These are phyloP conservation scores for Dendrobium huoshanense DNA, from an alignment of 106 monocot species.

Conservation along the genomic window DNA sequence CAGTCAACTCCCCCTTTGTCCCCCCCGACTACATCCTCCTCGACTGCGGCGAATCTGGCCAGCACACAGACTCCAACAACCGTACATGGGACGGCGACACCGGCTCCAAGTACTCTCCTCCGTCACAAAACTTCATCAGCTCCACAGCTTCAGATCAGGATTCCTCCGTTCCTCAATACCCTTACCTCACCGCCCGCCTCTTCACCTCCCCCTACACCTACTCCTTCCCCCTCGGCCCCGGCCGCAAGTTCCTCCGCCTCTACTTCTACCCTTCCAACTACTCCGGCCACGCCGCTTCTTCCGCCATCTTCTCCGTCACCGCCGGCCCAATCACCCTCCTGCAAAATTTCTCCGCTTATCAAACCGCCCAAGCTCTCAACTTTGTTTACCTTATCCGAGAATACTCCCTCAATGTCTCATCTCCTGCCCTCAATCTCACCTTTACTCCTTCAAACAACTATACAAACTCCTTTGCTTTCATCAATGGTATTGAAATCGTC, in stretches of 20 bases:
- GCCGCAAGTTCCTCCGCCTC: constrained; percentile 56
- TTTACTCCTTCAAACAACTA: constrained; percentile 32
- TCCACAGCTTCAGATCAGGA: constrained; percentile 16
- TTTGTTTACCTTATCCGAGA: constrained; percentile 32
- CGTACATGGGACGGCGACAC: constrained; percentile 43
- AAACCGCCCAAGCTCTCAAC: constrained; percentile 49
- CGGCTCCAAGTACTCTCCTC: constrained; percentile 20
- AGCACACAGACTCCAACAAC: background rate
- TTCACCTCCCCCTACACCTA: constrained; percentile 50
- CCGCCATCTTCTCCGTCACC: constrained; percentile 47
- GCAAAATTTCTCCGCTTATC: constrained; percentile 46
- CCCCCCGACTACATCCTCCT: constrained; percentile 38
- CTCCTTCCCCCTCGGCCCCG: constrained; percentile 49
- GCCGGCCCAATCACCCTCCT: constrained; percentile 38
- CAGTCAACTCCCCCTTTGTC: background rate
- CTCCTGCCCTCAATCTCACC: constrained; percentile 31
- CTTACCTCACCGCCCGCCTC: constrained; percentile 40
- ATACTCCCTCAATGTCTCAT: constrained; percentile 39
- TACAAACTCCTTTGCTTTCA: constrained; percentile 38
- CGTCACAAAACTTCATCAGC: constrained; percentile 10
- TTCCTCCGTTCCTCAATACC: constrained; percentile 24
- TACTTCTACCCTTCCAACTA: constrained; percentile 37
- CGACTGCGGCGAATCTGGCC: constrained; percentile 36
- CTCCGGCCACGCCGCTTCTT: constrained; percentile 15
- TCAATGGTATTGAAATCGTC: constrained; percentile 66